Percentiles rank a stretch among this genome's conserved stretches.
phyloP scores from a whole-genome alignment of 495 filamentous ascomycete species.

The Aspergillus ostianus region DNA sequence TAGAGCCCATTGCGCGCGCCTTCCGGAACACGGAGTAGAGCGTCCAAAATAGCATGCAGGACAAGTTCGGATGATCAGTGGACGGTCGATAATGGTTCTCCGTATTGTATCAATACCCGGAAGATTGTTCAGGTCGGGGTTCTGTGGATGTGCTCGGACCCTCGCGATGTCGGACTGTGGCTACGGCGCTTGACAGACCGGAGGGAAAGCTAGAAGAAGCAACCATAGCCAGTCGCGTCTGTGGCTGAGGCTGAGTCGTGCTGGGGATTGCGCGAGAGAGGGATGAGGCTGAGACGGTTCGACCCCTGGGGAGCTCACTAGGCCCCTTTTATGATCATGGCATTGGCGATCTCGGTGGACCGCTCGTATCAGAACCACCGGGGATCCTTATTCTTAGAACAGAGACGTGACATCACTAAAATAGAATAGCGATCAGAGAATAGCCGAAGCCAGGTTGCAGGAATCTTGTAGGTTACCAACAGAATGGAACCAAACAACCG shows the following conservation, averaged over 20 bases:
- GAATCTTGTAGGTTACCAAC: conserved; percentile 16
- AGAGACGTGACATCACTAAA: not conserved
- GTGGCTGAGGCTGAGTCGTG: conserved; percentile 28
- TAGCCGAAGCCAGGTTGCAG: conserved; percentile 2
- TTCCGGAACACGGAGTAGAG: not conserved
- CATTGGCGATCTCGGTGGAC: conserved; percentile 2
- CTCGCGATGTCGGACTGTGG: not conserved
- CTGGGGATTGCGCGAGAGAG: not conserved
- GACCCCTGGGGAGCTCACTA: conserved; percentile 5
- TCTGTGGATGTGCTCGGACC: not conserved
- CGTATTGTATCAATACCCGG: not conserved
- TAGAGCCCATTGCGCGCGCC: not conserved
- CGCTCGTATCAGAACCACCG: not conserved
- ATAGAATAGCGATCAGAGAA: not conserved
- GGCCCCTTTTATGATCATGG: conserved; percentile 8
- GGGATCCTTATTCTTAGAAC: conserved; percentile 14
- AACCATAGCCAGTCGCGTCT: conserved; percentile 9
- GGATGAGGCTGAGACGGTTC: conserved; percentile 1
- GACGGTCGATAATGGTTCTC: not conserved
- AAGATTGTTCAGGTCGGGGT: not conserved
- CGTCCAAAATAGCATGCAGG: not conserved
- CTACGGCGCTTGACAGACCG: not conserved
- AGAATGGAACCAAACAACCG: conserved; percentile 12
- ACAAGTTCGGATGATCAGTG: not conserved
- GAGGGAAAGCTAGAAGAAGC: conserved; percentile 6